phyloP scores from a whole-genome alignment of 2,329 filamentous ascomycete genomes.

The Colletotrichum sp. region DNA sequence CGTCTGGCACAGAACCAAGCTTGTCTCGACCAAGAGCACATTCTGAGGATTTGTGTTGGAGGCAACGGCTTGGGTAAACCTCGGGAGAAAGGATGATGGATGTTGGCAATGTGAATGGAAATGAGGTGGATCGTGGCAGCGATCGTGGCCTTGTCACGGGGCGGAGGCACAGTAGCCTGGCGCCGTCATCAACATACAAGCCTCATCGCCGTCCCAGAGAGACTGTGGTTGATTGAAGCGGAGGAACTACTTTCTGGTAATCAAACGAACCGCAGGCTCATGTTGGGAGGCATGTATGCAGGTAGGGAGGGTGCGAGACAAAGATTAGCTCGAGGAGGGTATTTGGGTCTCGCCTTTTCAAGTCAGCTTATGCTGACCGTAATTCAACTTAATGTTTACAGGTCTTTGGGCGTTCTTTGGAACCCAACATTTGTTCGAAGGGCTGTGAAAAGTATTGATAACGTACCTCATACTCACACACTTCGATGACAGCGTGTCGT shows the following conservation, averaged over 20 bases:
- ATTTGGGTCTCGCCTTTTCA: background rate
- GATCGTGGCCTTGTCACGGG: background rate
- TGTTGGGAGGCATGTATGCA: accelerated
- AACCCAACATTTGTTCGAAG: accelerated
- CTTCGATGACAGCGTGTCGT: too few species aligned
- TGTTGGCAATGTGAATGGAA: background rate
- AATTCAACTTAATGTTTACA: background rate
- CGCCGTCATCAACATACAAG: background rate
- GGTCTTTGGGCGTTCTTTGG: background rate
- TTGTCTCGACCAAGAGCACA: background rate
- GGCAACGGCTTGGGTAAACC: background rate
- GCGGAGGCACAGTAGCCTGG: background rate
- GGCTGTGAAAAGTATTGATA: too few species aligned
- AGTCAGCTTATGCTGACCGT: background rate
- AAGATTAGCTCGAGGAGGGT: background rate
- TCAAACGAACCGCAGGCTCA: accelerated
- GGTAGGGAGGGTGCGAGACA: background rate
- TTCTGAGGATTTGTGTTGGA: background rate
- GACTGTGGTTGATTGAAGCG: background rate
- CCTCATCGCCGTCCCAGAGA: background rate
- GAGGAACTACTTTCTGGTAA: background rate
- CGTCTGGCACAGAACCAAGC: background rate
- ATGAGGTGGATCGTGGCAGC: background rate
- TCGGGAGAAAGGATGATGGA: background rate
- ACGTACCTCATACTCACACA: accelerated